Evolutionary conservation across 495 filamentous ascomycete genomes (phyloP).

Genomic region (Rostrohypoxylon terebratum): DNA sequence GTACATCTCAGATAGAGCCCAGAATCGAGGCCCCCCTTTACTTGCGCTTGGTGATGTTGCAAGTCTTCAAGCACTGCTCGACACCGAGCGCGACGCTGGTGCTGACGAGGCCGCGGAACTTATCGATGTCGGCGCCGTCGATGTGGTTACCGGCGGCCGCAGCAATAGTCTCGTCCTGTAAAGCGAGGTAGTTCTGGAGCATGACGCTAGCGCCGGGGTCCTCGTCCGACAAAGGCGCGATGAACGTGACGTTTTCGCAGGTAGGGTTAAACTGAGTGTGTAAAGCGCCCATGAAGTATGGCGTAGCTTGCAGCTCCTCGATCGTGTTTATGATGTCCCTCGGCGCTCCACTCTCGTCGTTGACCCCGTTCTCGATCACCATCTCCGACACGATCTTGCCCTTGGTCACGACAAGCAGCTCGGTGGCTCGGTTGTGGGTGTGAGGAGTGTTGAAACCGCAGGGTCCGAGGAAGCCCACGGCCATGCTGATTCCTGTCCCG

Average conservation of each 20-base stretch:
- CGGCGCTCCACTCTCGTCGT: conserved; percentile 2
- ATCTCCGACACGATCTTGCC: conserved; percentile 61
- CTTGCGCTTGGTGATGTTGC: conserved; percentile 48
- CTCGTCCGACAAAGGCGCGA: conserved; percentile 61
- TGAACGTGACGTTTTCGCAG: conserved; percentile 62
- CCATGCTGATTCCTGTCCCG: conserved; percentile 51
- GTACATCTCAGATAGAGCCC: background rate
- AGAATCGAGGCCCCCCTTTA: background rate
- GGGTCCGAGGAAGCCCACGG: conserved; percentile 56
- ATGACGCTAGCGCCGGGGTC: conserved; percentile 62
- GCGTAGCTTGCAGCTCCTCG: conserved; percentile 56
- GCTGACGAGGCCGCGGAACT: conserved; percentile 59
- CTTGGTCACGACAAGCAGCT: conserved; percentile 57
- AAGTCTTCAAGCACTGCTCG: conserved; percentile 59
- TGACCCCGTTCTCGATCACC: conserved; percentile 62
- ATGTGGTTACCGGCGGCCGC: conserved; percentile 57
- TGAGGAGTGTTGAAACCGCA: conserved; percentile 64
- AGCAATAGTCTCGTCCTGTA: conserved; percentile 57
- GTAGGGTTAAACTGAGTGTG: conserved; percentile 67
- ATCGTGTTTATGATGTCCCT: conserved; percentile 54
- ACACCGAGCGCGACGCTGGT: conserved; percentile 59
- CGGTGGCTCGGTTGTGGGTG: conserved; percentile 59
- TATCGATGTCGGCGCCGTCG: conserved; percentile 58
- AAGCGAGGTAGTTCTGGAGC: conserved; percentile 63
- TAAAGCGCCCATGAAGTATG: conserved; percentile 63